Conservation (phyloP, 73 alveolate species). For the Paramecium tetraurelia region DNA sequence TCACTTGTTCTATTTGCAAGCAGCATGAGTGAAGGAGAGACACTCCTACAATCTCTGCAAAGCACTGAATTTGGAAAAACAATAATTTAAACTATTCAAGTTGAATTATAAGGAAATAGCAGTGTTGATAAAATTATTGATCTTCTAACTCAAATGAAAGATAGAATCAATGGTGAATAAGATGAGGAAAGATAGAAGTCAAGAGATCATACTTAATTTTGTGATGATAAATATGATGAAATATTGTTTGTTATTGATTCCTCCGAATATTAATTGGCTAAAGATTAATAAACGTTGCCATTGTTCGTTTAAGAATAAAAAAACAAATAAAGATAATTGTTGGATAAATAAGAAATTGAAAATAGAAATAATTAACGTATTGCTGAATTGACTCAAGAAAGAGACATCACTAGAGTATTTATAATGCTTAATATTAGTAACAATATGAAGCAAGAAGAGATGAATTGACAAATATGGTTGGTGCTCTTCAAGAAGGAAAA, state of each 20-base stretch:
- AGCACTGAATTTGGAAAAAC: constrained; percentile 37
- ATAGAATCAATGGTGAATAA: constrained; percentile 5
- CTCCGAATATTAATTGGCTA: constrained; percentile 9
- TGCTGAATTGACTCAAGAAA: neutral
- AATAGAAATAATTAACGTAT: constrained; percentile 1
- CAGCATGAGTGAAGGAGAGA: neutral
- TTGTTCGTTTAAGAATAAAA: neutral
- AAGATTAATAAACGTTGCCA: constrained; percentile 4
- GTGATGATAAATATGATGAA: constrained; percentile 18
- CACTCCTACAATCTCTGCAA: neutral
- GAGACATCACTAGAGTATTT: neutral
- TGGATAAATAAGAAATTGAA: constrained; percentile 8
- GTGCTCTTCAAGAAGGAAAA: constrained; percentile 6
- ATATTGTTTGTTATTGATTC: constrained; percentile 15
- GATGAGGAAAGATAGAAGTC: neutral
- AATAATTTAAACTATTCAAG: neutral
- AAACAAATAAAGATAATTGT: neutral
- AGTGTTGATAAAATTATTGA: constrained; percentile 13
- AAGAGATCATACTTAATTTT: constrained; percentile 39
- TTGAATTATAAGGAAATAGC: neutral
- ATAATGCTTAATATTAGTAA: neutral
- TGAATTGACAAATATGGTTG: constrained; percentile 21
- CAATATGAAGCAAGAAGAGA: constrained; percentile 30
- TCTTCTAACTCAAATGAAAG: neutral
- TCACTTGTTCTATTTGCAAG: neutral